Evolutionary conservation across 495 filamentous ascomycete genomes (phyloP).

Genomic region (Neurospora intermedia): DNA sequence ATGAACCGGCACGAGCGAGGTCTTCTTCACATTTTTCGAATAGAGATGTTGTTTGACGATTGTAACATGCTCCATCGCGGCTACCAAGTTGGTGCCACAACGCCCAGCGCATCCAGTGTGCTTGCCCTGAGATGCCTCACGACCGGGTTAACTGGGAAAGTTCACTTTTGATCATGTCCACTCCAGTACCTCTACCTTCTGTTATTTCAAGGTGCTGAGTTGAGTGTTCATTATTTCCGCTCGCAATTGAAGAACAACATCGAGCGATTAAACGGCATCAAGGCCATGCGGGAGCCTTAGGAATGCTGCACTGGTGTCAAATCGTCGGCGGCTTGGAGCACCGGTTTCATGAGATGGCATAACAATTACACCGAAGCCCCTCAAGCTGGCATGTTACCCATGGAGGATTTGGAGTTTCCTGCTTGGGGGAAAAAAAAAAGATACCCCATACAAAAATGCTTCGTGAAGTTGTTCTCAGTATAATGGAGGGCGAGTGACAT

Average conservation of each 20-base stretch:
- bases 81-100: not conserved
- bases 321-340: not conserved
- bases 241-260: not conserved
- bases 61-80: not conserved
- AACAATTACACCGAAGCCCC: not conserved
- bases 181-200: not conserved
- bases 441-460: not conserved
- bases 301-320: not conserved
- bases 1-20: not conserved
- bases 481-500: not conserved
- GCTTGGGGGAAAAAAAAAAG: not conserved
- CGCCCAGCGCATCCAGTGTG: not conserved
- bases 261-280: not conserved
- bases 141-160: not conserved
- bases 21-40: not conserved
- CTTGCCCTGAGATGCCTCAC: not conserved
- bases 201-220: not conserved
- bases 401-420: not conserved
- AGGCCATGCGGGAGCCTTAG: not conserved
- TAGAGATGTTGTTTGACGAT: not conserved
- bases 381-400: not conserved
- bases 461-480: not conserved
- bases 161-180: not conserved
- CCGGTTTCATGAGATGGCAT: not conserved
- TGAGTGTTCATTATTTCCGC: not conserved